Percentiles rank a stretch among this genome's conserved stretches.
These are phyloP conservation scores for Cladosporium sp. DNA, from an alignment of 2,329 filamentous ascomycete species.

Conservation along the genomic window DNA sequence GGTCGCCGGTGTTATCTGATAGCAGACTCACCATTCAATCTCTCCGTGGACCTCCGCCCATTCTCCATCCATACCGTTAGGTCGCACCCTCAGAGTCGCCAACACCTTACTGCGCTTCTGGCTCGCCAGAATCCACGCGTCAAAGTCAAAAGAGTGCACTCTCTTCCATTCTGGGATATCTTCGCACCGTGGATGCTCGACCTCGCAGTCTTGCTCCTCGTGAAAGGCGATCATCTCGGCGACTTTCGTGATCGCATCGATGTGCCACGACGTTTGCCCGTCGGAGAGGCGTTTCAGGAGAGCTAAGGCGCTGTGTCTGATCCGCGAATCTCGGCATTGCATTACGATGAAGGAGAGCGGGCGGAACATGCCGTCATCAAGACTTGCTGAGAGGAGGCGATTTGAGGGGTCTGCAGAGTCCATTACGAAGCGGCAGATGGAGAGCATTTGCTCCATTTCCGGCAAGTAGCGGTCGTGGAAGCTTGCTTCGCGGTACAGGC, in stretches of 20 bases:
- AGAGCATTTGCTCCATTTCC: constrained; percentile 35
- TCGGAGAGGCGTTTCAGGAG: constrained; percentile 27
- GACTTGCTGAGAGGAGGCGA: constrained; percentile 30
- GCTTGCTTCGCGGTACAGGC: constrained; percentile 30
- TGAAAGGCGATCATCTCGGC: constrained; percentile 27
- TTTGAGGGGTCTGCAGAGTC: constrained; percentile 31
- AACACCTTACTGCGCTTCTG: constrained; percentile 24
- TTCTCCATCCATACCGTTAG: constrained; percentile 35
- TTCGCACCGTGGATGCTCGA: constrained; percentile 23
- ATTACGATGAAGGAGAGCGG: constrained; percentile 32
- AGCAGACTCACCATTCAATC: constrained; percentile 27
- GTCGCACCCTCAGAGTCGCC: constrained; percentile 24
- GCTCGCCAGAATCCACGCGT: constrained; percentile 25
- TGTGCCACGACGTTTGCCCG: constrained; percentile 31
- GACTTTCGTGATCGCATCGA: constrained; percentile 29
- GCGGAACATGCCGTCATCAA: constrained; percentile 35
- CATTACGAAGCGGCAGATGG: constrained; percentile 32
- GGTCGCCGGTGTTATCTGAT: neutral
- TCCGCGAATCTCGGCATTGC: constrained; percentile 32
- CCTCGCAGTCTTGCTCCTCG: constrained; percentile 29
- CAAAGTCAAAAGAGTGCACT: constrained; percentile 29
- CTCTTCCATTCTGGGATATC: constrained; percentile 36
- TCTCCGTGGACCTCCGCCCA: constrained; percentile 28
- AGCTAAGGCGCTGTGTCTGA: constrained; percentile 30
- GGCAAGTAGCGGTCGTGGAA: constrained; percentile 30